Conservation (phyloP, 257 asterid species). For the Mitragyna speciosa region DNA sequence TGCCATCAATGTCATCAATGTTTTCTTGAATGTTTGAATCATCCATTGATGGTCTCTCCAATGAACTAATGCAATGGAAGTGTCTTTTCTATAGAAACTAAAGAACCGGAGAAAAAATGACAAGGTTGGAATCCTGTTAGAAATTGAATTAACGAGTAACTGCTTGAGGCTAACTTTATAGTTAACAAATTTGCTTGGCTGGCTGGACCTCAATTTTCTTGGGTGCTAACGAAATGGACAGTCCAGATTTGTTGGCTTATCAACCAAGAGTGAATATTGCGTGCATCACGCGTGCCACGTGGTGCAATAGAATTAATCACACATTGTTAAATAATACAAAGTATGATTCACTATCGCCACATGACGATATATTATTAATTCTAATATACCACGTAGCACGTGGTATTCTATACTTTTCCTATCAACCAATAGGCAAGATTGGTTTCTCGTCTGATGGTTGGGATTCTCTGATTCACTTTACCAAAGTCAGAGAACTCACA, state of each 20-base stretch:
- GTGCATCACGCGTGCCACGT: no score
- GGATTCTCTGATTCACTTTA: constrained; percentile 4
- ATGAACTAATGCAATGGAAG: neutral
- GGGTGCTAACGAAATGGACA: constrained; percentile 41
- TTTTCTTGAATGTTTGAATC: constrained; percentile 22
- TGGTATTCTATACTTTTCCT: no score
- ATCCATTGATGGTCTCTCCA: constrained; percentile 41
- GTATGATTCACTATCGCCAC: no score
- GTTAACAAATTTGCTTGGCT: constrained; percentile 6
- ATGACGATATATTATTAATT: no score
- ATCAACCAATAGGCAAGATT: constrained; percentile 4
- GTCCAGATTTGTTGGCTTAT: constrained; percentile 11
- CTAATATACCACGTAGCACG: no score
- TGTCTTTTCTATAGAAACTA: neutral
- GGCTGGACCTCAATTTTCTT: constrained; percentile 14
- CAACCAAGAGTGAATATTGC: no score
- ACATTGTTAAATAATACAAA: no score
- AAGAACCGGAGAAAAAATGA: constrained; percentile 9
- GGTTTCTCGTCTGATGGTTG: neutral
- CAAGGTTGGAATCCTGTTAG: constrained; percentile 15
- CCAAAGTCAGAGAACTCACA: constrained; percentile 11
- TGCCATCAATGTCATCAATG: constrained; percentile 23
- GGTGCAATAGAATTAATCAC: no score
- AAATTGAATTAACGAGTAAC: neutral
- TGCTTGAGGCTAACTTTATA: constrained; percentile 28